phyloP scores from a whole-genome alignment of 192 early-diverging fungal genomes.

The Endogone sp. region DNA sequence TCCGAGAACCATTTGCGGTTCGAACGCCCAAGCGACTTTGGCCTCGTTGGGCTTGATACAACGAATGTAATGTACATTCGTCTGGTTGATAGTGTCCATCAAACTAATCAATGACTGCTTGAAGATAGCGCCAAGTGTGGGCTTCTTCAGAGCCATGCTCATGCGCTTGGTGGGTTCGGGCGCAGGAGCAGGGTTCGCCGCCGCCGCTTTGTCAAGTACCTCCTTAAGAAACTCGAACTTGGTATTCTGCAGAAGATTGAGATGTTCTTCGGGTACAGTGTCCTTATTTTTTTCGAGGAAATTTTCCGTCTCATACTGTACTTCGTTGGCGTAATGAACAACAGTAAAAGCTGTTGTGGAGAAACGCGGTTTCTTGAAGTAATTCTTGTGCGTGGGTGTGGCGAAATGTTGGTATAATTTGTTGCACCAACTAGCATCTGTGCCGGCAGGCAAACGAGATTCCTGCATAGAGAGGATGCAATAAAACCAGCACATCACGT shows the following conservation, averaged over 20 bases:
- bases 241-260: constrained; percentile 72
- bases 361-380: constrained; percentile 92
- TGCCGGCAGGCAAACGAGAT: constrained; percentile 76
- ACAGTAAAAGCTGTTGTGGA: constrained; percentile 86
- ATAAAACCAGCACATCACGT: too few species aligned
- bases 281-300: constrained; percentile 99
- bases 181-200: constrained; percentile 33
- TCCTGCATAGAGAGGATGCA: constrained; percentile 26
- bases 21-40: constrained; percentile 89
- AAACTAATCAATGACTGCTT: constrained; percentile 87
- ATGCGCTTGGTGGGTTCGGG: constrained; percentile 35
- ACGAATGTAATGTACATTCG: constrained; percentile 95
- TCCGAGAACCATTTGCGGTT: constrained; percentile 89
- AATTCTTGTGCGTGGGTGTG: constrained; percentile 56
- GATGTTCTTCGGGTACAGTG: constrained; percentile 90
- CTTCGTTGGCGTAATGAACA: constrained; percentile 93
- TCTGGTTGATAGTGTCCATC: constrained; percentile 93
- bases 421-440: constrained; percentile 80
- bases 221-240: constrained; percentile 81
- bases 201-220: constrained; percentile 61
- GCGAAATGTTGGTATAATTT: constrained; percentile 88
- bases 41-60: constrained; percentile 99
- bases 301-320: constrained; percentile 89
- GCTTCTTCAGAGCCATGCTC: constrained; percentile 65
- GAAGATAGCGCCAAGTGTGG: constrained; percentile 96